Conservation (phyloP, 441 rosid genomes). For the Croton laevigatus region DNA sequence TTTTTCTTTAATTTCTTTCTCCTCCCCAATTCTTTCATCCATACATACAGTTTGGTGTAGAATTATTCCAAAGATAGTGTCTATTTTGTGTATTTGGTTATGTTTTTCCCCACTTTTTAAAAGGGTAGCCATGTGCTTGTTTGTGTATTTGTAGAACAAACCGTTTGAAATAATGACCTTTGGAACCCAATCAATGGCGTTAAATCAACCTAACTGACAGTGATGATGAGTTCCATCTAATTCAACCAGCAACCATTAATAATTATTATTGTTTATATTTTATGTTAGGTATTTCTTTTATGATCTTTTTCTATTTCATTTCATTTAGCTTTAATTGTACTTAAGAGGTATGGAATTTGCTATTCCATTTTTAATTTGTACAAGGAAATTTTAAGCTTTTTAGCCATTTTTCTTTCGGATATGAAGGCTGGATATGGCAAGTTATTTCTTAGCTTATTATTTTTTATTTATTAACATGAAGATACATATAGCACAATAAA, state of each 20-base stretch:
- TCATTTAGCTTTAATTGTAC: too few relatives aligned
- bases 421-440: too few relatives aligned
- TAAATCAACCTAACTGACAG: constrained; percentile 28
- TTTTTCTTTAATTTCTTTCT: too few relatives aligned
- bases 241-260: constrained; percentile 15
- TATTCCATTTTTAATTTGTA: too few relatives aligned
- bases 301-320: background rate
- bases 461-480: too few relatives aligned
- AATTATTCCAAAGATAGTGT: background rate
- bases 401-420: too few relatives aligned
- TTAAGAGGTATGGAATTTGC: too few relatives aligned
- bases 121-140: constrained; percentile 15
- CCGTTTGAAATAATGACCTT: constrained; percentile 18
- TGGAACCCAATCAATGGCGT: constrained; percentile 10
- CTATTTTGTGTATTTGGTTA: too few relatives aligned
- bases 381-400: too few relatives aligned
- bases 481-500: too few relatives aligned
- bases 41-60: background rate
- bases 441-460: too few relatives aligned
- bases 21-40: background rate
- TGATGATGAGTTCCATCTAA: constrained; percentile 21
- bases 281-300: background rate
- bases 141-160: constrained; percentile 1
- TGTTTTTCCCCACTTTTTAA: background rate
- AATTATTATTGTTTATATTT: background rate